Percentiles rank a stretch among this genome's conserved stretches.
Conservation (phyloP, 192 early-diverging fungal species). For the Spizellomyces punctatus region DNA sequence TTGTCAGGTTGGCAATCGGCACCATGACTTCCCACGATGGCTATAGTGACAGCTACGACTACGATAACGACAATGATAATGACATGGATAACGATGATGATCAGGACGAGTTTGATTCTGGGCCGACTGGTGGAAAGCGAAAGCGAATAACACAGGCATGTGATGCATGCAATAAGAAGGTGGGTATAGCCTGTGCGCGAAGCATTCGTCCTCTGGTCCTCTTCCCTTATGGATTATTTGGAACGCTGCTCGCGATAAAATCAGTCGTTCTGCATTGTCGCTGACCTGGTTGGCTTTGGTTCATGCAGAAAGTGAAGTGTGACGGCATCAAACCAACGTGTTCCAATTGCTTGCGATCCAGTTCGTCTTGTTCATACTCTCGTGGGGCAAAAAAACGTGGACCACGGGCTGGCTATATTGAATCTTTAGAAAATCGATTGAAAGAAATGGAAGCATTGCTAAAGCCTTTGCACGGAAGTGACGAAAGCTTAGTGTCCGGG, state of each 20-base stretch:
- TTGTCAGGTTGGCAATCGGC: too few relatives aligned
- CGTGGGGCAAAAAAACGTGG: slow-evolving; percentile 88
- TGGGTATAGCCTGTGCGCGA: slow-evolving; percentile 7
- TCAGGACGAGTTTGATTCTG: slow-evolving; percentile 14
- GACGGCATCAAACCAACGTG: slow-evolving; percentile 82
- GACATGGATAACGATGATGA: slow-evolving; percentile 10
- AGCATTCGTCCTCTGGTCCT: not conserved
- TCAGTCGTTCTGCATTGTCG: not conserved
- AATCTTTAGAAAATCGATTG: slow-evolving; percentile 72
- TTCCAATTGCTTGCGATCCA: slow-evolving; percentile 73
- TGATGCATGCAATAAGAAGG: slow-evolving; percentile 68
- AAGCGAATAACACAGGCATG: slow-evolving; percentile 74
- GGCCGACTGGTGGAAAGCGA: slow-evolving; percentile 44
- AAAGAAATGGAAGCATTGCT: slow-evolving; percentile 78
- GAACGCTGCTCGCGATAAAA: not conserved
- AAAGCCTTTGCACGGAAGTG: slow-evolving; percentile 20
- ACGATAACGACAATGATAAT: not conserved
- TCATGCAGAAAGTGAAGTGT: slow-evolving; percentile 77
- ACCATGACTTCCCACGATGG: not conserved
- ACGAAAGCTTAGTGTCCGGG: not conserved
- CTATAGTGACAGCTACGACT: not conserved
- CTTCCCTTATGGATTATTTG: not conserved
- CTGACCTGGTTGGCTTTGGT: not conserved
- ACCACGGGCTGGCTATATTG: slow-evolving; percentile 80
- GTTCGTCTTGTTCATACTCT: slow-evolving; percentile 73